Base-by-base conservation (phyloP, 192 early-diverging fungal genomes). In the Paraglomus occultum region DNA sequence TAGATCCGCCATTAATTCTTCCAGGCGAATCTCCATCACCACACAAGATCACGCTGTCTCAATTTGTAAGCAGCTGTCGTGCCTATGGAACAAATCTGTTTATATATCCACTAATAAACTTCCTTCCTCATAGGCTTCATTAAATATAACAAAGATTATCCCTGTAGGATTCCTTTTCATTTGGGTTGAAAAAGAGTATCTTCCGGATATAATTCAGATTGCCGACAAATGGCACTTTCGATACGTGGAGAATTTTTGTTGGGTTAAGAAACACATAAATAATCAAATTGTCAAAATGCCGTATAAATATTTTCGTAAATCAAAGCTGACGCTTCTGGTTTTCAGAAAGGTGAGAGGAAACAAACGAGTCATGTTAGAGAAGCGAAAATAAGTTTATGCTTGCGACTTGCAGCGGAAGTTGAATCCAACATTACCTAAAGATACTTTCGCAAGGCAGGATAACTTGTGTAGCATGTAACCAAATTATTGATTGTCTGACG, bases 231-330 rank as follows among this genome's bases (percentile, higher is more conserved):
- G 95, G 94, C 86, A 88, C 1, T 91, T 95, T 81, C 90, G 91
- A 52, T 98, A 98, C 73, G 92, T 96, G 0, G 95, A 96, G 73
- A 98, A 96, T 81, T 95, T 98, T 81, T 92, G 90, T 75, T 98
- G 95, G 95, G 91, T 96, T 72, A 94, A 94, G 65, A 82, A 89
- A 55, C 77, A 85, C 54, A 73, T 85, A 46, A 92, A 94, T 76
- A 96, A 98, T 76, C 82, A 84, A 52, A 92, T 98, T 70, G 87
- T 81, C 11, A 69, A 79, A 20, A 77, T 87, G 39, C 77, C 84
- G 22, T 91, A 85, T 31, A 77, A 72, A 22, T 95, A 92, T 73
- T 96, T 98, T 68, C 83, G 88, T 70, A 92, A 91, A 77, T 90
- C 88, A 42, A 98, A 98, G 64, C 81, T 92, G 44, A 94, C 90